These are phyloP conservation scores for Cyberlindnera saturnus DNA, from an alignment of 805 yeast genomes.

Conservation along the genomic window DNA sequence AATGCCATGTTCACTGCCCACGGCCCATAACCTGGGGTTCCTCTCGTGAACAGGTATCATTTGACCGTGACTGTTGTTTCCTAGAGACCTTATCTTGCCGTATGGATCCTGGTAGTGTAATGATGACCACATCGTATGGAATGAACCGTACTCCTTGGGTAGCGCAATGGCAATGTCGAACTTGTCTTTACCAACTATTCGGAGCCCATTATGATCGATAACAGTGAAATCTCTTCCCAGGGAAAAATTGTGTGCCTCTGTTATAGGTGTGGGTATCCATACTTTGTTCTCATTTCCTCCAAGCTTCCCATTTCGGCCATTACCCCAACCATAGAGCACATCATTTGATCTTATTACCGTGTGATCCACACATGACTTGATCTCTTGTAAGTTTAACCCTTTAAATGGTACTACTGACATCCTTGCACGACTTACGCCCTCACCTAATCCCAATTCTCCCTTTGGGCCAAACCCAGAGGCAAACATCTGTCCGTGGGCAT, in stretches of 20 bases:
- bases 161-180: conserved; percentile 9
- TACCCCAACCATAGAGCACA: conserved; percentile 60
- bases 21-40: conserved; percentile 24
- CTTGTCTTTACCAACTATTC: conserved; percentile 32
- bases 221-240: conserved; percentile 60
- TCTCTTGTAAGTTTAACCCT: background rate
- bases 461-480: conserved; percentile 58
- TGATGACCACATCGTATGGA: conserved; percentile 75
- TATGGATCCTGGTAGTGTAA: conserved; percentile 39
- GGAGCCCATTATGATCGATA: conserved; percentile 22
- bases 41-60: conserved; percentile 24
- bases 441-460: conserved; percentile 69
- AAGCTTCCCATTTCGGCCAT: conserved; percentile 53
- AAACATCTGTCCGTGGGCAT: conserved; percentile 34
- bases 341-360: conserved; percentile 37
- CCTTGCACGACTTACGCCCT: background rate
- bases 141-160: conserved; percentile 10
- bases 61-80: conserved; percentile 79
- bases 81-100: conserved; percentile 42
- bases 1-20: conserved; percentile 89
- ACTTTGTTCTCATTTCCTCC: conserved; percentile 18
- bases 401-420: conserved; percentile 1
- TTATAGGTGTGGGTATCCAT: conserved; percentile 10
- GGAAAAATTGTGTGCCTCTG: conserved; percentile 1
- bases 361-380: conserved; percentile 40